phyloP scores from a whole-genome alignment of 1,284 basidiomycete genomes.

The Cutaneotrichosporon sp. region DNA sequence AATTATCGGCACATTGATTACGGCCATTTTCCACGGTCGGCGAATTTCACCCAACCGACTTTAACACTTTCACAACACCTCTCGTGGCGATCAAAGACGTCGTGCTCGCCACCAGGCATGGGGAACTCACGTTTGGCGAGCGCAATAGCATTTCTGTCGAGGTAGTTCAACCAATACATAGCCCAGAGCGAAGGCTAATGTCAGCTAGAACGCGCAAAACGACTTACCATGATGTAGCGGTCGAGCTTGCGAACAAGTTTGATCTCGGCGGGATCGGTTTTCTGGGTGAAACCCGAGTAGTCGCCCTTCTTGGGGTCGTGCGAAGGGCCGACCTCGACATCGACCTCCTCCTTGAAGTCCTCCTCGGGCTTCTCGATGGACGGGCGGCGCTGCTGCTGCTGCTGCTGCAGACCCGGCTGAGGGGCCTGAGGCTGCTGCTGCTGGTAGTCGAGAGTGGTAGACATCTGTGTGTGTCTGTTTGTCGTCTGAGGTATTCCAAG shows the following conservation, averaged over 20 bases:
- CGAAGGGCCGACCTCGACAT: not conserved
- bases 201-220: not conserved
- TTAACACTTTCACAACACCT: too few species aligned
- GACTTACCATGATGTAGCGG: constrained; percentile 18
- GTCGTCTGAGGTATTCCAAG: too few species aligned
- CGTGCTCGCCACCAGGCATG: constrained; percentile 1
- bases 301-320: constrained; percentile 2
- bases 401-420: too few species aligned
- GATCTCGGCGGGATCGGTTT: constrained; percentile 23
- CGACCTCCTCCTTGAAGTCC: not conserved
- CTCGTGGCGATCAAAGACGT: too few species aligned
- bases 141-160: constrained; percentile 22
- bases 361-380: constrained; percentile 2
- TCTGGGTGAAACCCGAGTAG: constrained; percentile 24
- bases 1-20: too few species aligned
- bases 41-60: too few species aligned
- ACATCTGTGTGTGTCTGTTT: too few species aligned
- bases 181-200: constrained; percentile 15
- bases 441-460: too few species aligned
- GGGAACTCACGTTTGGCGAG: constrained; percentile 25
- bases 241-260: constrained; percentile 24
- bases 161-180: constrained; percentile 27
- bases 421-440: too few species aligned
- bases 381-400: not conserved
- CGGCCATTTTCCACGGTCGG: too few species aligned